Base-by-base conservation (phyloP, 441 rosid species). In the Corymbia citriodora region DNA sequence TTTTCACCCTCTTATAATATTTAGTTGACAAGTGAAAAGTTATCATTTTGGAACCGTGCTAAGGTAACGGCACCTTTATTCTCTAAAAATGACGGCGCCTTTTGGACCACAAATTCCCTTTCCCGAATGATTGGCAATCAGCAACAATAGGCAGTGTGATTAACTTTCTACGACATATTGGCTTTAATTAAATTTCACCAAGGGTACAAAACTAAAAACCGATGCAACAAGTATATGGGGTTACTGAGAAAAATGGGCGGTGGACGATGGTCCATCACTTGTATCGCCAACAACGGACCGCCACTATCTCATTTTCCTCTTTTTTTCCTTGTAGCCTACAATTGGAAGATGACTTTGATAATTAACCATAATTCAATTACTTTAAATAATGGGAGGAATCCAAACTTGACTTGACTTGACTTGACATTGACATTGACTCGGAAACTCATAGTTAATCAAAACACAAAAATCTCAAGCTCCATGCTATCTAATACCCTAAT, bases 21-120 rank as follows among this genome's bases (percentile, higher is more conserved):
- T 17, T 17, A 33, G 9, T 70, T 70, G 48, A 68, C 12, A 33
- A 68, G 18, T 65, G 13, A 63, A 65, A 8, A 65, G 21, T 3
- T 8, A 31, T 65, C 11, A 7, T n/a, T n/a, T n/a, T 4, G 18
- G 40, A 8, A 14, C 10, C 74, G 4, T 16, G 97, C 89, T 92
- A 89, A 88, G 81, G 91, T 68, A 95, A 96, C 74, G 96, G 33
- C 33, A 63, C 33, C 96, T 89, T 97, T 97, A 63, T 95, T 89
- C 93, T 94, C 93, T 89, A 97, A 96, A 88, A 89, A 89, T 21
- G 91, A 97, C 53, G 81, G 70, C 88, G 99, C 98, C 29, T 82
- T 29, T 61, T 61, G 31, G 2, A 61, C 17, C 33, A 63, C 72
- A 29, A 63, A 63, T 16, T 63, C 72, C 3, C 33, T 63, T 63